Conservation (phyloP, 2,329 filamentous ascomycete species). For the Diplodia sapinea region DNA sequence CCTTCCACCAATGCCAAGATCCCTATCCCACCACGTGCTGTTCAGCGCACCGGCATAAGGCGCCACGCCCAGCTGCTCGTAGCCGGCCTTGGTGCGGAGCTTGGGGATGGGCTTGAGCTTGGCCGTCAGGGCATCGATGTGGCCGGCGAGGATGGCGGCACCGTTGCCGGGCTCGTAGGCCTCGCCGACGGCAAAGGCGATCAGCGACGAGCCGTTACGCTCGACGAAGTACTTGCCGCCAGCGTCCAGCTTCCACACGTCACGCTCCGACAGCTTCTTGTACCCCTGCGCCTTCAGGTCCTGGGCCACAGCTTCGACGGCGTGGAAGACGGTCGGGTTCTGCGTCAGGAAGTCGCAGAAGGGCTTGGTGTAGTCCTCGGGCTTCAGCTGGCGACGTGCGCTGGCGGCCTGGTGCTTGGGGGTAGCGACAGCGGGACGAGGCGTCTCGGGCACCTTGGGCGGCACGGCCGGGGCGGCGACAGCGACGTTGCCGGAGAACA, state of each 20-base stretch:
- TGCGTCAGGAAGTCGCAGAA: slow-evolving; percentile 86
- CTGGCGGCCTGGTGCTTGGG: slow-evolving; percentile 11
- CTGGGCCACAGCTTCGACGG: slow-evolving; percentile 77
- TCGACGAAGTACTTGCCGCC: slow-evolving; percentile 90
- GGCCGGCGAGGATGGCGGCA: slow-evolving; percentile 84
- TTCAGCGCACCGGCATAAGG: slow-evolving; percentile 90
- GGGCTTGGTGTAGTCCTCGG: slow-evolving; percentile 71
- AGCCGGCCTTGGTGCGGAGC: slow-evolving; percentile 83
- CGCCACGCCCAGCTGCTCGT: slow-evolving; percentile 85
- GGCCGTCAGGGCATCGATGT: slow-evolving; percentile 90
- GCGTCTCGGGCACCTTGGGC: slow-evolving; percentile 41
- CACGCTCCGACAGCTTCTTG: slow-evolving; percentile 77
- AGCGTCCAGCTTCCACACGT: slow-evolving; percentile 78
- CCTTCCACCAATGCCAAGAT: slow-evolving; percentile 86
- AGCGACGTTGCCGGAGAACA: slow-evolving; percentile 31
- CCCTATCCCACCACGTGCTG: slow-evolving; percentile 95
- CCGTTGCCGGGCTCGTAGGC: slow-evolving; percentile 85
- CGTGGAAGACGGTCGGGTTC: slow-evolving; percentile 93
- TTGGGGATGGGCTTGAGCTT: slow-evolving; percentile 89
- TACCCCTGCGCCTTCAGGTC: slow-evolving; percentile 77
- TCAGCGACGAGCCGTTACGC: slow-evolving; percentile 83
- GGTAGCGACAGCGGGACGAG: slow-evolving; percentile 6
- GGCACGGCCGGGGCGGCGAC: slow-evolving; percentile 43
- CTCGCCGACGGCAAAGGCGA: slow-evolving; percentile 83
- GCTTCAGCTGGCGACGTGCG: slow-evolving; percentile 37